Percentiles rank a stretch among this genome's conserved stretches.
phyloP scores from a whole-genome alignment of 306 rosid species.

The Astragalus glycyphyllos region DNA sequence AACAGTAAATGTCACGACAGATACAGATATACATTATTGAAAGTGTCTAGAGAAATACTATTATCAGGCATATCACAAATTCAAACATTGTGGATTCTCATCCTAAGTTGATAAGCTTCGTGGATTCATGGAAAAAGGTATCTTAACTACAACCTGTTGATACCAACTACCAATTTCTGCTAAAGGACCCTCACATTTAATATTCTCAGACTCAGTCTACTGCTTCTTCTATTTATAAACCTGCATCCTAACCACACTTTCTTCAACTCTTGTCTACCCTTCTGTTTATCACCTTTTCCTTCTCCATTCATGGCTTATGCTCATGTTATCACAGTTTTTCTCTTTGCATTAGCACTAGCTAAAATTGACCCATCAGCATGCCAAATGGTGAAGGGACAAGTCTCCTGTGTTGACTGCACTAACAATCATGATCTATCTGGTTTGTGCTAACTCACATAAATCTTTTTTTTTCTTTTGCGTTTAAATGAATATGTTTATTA shows the following conservation, averaged over 20 bases:
- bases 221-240: conserved; percentile 41
- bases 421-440: conserved; percentile 65
- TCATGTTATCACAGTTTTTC: conserved; percentile 51
- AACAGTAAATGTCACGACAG: background rate
- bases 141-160: conserved; percentile 40
- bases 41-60: background rate
- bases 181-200: conserved; percentile 45
- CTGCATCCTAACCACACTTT: conserved; percentile 28
- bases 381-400: conserved; percentile 61
- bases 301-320: conserved; percentile 60
- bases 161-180: conserved; percentile 53
- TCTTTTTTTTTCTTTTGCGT: background rate
- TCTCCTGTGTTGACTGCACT: conserved; percentile 83
- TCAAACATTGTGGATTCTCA: background rate
- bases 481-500: background rate
- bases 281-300: conserved; percentile 28
- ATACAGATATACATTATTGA: too few relatives aligned
- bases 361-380: conserved; percentile 49
- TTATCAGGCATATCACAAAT: background rate
- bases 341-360: conserved; percentile 57
- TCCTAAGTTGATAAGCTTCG: background rate
- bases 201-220: conserved; percentile 16
- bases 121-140: background rate
- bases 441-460: conserved; percentile 33
- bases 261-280: conserved; percentile 8